Conservation (phyloP, 768 basidiomycete genomes). For the Pleurotus giganteus region DNA sequence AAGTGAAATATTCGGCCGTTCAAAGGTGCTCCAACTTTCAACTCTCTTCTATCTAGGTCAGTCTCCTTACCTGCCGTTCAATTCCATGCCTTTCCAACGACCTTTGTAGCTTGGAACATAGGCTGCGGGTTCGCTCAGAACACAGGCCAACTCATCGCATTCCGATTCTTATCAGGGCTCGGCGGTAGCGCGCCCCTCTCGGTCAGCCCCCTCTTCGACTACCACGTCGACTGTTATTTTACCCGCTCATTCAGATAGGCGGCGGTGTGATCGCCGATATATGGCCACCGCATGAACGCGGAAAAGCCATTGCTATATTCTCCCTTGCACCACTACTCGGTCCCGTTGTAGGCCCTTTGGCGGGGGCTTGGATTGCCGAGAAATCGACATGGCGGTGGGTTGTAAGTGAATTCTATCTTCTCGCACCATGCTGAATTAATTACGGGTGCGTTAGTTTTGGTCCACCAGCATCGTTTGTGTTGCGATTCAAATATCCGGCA, state of each 20-base stretch:
- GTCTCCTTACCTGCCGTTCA: slow-evolving; percentile 8
- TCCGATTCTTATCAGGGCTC: slow-evolving; percentile 67
- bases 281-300: slow-evolving; percentile 62
- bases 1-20: slow-evolving; percentile 71
- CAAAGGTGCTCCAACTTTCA: slow-evolving; percentile 54
- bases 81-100: background rate
- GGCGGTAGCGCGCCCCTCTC: slow-evolving; percentile 72
- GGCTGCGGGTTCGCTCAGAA: slow-evolving; percentile 64
- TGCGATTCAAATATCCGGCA: slow-evolving; percentile 49
- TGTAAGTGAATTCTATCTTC: slow-evolving; percentile 36
- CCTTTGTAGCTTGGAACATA: slow-evolving; percentile 49
- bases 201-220: slow-evolving; percentile 45
- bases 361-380: slow-evolving; percentile 65
- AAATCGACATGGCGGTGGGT: slow-evolving; percentile 73
- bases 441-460: slow-evolving; percentile 48
- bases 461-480: slow-evolving; percentile 59
- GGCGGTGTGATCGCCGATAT: slow-evolving; percentile 65
- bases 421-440: background rate
- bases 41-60: slow-evolving; percentile 69
- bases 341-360: slow-evolving; percentile 61
- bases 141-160: slow-evolving; percentile 56
- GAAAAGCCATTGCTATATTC: slow-evolving; percentile 61
- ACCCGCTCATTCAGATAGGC: slow-evolving; percentile 38
- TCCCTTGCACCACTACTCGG: slow-evolving; percentile 66
- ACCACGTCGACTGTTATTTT: slow-evolving; percentile 29